Base-by-base conservation (phyloP, 176 grass and related monocot genomes). In the Rhynchospora breviuscula region DNA sequence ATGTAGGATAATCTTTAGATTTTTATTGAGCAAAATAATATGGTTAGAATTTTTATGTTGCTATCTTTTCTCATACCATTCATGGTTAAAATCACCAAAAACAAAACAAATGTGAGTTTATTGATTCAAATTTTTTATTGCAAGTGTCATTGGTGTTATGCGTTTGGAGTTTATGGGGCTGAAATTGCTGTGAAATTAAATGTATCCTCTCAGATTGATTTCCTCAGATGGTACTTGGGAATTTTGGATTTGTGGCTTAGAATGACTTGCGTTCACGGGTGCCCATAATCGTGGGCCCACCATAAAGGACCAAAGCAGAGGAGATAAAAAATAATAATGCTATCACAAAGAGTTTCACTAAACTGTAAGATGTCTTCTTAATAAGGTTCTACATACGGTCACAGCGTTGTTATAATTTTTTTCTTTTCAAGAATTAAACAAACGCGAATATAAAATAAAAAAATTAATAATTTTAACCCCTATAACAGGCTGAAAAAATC, bases 181-280 rank as follows among this genome's bases (percentile, higher is more conserved):
- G 19, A 73, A 45, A 73, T 73, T 49, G 49, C 6, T 25, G 9
- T 49, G 53, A 2, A 25, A 14, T 52, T 25, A 23, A 22, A 52
- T 52, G 46, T 25, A 19, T 2, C 21, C 4, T 26, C 46, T 25
- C 1, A 14, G 19, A 51, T 75, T 75, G n/a, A n/a, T n/a, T n/a
- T n/a, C n/a, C 46, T 25, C 1, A 14, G 19, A 51, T 75, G 53
- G 71, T 75, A 52, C 45, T 51, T 52, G 46, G 46, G 71, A 25
- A 75, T 75, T 75, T 25, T 5, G 9, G 19, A 75, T 8, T 82
- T 47, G 79, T 82, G 58, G 79, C 47, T 67, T 14, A 82, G 48
- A 82, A 82, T 82, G 80, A 58, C 18, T 82, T 65, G 35, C 25
- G 63, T 47, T 82, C 80, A 82, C 80, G 80, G 80, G 80, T 15